Base-by-base conservation (phyloP, 73 alveolate genomes). In the Tetrahymena thermophila region DNA sequence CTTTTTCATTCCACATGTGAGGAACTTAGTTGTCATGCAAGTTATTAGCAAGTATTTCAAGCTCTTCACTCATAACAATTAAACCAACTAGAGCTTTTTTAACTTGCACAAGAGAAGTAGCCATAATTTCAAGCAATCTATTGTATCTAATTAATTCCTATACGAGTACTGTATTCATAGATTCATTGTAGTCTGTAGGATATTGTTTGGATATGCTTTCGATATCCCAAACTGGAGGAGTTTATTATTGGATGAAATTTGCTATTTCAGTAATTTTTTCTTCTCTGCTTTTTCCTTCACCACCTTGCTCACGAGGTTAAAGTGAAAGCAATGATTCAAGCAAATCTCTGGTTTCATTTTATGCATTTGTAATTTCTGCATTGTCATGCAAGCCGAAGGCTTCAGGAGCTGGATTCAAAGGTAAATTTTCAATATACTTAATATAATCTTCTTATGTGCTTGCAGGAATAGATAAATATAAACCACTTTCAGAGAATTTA, bases 331-430 rank as follows among this genome's bases (percentile, higher is more conserved):
- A 96, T 14, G 99, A 98, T 96, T 98, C 99, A 71, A 99, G 96
- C 43, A 97, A 93, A 35, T 96, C 95, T 95, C 99, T 98, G 35
- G 99, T 99, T 93, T 98, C 99, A 89, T 98, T 97, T 94, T 98
- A 99, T 42, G 98, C 99, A 28, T 99, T 99, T 37, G 99, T 98
- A 38, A 99, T 98, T 96, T 98, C 99, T 35, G 99, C 99, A 96
- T 99, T 99, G 94, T 98, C 99, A 95, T 98, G 99, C 94, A 99
- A 97, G 34, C 99, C 99, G 93, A 99, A 99, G 1, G 98, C 99
- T 96, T 99, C 99, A 25, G 99, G 99, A 55, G 98, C 96, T 37
- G 99, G 98, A 85, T 97, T 96, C 43, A 98, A 96, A 21, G 99
- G 99, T 34, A 99, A 96, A 43, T 96, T 96, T 96, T 96, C 97